Conservation (phyloP, 2,329 filamentous ascomycete species). For the Microcera coccophila region DNA sequence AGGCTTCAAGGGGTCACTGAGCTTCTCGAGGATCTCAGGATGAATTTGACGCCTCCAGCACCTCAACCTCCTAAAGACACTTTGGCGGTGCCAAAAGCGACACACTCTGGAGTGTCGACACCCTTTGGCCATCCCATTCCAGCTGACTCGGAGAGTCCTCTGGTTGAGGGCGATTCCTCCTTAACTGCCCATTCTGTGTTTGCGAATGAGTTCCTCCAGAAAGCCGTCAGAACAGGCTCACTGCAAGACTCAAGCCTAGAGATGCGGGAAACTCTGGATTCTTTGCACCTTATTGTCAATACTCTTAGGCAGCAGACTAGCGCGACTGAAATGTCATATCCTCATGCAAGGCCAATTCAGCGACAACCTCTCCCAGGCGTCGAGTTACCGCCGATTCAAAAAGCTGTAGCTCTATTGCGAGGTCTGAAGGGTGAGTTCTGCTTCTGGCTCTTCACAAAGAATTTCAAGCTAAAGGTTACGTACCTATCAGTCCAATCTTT, state of each 20-base stretch:
- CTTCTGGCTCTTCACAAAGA: neutral
- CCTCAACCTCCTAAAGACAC: conserved; percentile 5
- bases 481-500: conserved; percentile 17
- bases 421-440: neutral
- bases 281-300: conserved; percentile 29
- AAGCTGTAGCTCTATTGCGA: conserved; percentile 10
- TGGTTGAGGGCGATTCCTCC: conserved; percentile 44
- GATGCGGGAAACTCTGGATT: conserved; percentile 34
- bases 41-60: conserved; percentile 16
- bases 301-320: conserved; percentile 24
- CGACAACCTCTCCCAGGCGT: conserved; percentile 17
- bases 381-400: conserved; percentile 24
- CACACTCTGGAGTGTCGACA: conserved; percentile 6
- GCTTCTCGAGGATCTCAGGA: conserved; percentile 33
- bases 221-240: conserved; percentile 31
- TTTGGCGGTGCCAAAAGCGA: neutral
- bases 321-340: conserved; percentile 23
- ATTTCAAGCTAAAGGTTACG: neutral
- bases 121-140: conserved; percentile 17
- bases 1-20: conserved; percentile 33
- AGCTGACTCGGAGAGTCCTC: conserved; percentile 24
- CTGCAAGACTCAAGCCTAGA: conserved; percentile 28
- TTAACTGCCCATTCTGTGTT: conserved; percentile 45
- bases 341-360: conserved; percentile 16
- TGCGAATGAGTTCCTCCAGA: conserved; percentile 42